Percentiles rank a stretch among this genome's conserved stretches.
phyloP scores from a whole-genome alignment of 2,329 filamentous ascomycete species.

The Sporothrix pseudoabietina region DNA sequence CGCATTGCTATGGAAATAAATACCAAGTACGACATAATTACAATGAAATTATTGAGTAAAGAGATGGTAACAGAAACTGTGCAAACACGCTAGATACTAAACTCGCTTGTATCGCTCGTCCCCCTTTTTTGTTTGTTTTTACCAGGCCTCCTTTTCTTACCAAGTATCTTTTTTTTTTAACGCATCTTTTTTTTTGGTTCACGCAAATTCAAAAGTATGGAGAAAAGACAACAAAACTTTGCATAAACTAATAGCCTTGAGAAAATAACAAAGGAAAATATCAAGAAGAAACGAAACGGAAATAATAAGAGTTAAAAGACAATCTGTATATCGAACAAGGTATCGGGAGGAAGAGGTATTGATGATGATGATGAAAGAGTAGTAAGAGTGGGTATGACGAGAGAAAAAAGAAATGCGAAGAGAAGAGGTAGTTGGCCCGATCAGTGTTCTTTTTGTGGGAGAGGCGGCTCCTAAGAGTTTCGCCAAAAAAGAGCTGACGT shows the following conservation, averaged over 20 bases:
- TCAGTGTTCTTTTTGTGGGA: slow-evolving; percentile 14
- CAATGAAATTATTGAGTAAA: not conserved
- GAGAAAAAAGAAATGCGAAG: slow-evolving; percentile 36
- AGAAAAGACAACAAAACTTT: slow-evolving; percentile 7
- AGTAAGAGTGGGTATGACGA: slow-evolving; percentile 5
- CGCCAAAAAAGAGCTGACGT: slow-evolving; percentile 32
- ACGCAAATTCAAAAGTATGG: not conserved
- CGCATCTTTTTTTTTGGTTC: not conserved
- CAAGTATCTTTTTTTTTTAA: not conserved
- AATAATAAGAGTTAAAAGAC: slow-evolving; percentile 31
- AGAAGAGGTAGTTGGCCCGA: slow-evolving; percentile 16
- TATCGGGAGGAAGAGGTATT: slow-evolving; percentile 40
- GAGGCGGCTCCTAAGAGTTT: not conserved
- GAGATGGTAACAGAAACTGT: not conserved
- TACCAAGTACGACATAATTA: not conserved
- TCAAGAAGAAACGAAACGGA: slow-evolving; percentile 1
- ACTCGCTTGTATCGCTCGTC: not conserved
- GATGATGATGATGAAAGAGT: slow-evolving; percentile 29
- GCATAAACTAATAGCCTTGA: slow-evolving; percentile 16
- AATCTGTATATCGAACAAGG: slow-evolving; percentile 50
- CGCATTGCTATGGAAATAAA: not conserved
- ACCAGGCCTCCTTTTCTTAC: not conserved
- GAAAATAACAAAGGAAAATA: slow-evolving; percentile 21
- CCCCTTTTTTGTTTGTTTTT: not conserved
- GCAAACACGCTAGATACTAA: not conserved